These are phyloP conservation scores for Posidonia australis DNA, from an alignment of 106 monocot genomes.

Conservation along the genomic window DNA sequence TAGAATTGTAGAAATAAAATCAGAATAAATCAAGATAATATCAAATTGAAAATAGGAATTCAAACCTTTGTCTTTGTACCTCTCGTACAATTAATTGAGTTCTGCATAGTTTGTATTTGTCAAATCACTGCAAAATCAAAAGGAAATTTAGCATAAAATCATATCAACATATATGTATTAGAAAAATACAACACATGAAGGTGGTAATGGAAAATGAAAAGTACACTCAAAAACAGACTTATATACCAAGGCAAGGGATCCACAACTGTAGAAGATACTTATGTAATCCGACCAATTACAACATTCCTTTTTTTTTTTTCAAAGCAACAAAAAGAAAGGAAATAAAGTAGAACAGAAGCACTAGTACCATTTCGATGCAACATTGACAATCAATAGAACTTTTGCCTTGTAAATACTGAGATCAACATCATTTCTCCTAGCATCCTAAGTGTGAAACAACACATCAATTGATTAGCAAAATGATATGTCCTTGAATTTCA, in stretches of 20 bases:
- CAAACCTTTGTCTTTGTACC: slow-evolving; percentile 17
- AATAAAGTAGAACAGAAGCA: background rate
- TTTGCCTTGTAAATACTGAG: slow-evolving; percentile 19
- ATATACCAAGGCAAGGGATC: too few species aligned
- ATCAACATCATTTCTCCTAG: slow-evolving; percentile 15
- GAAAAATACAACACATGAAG: background rate
- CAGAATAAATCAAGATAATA: too few species aligned
- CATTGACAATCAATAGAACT: slow-evolving; percentile 25
- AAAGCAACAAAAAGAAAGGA: too few species aligned
- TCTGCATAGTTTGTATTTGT: slow-evolving; percentile 24
- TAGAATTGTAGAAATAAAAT: too few species aligned
- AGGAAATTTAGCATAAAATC: too few species aligned
- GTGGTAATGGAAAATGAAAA: too few species aligned
- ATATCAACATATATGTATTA: background rate
- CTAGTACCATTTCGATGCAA: slow-evolving; percentile 18
- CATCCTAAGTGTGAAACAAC: slow-evolving; percentile 4
- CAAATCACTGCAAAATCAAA: slow-evolving; percentile 15
- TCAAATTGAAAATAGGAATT: background rate
- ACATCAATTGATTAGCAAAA: too few species aligned
- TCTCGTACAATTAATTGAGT: slow-evolving; percentile 18
- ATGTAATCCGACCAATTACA: too few species aligned
- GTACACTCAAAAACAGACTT: too few species aligned
- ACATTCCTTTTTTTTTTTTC: too few species aligned
- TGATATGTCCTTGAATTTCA: background rate
- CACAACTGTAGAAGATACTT: too few species aligned